A percentile compares a stretch with the other conserved stretches of the same genome.
Evolutionary conservation across 2,329 filamentous ascomycete species (phyloP).

Genomic region (Cercospora sojina): DNA sequence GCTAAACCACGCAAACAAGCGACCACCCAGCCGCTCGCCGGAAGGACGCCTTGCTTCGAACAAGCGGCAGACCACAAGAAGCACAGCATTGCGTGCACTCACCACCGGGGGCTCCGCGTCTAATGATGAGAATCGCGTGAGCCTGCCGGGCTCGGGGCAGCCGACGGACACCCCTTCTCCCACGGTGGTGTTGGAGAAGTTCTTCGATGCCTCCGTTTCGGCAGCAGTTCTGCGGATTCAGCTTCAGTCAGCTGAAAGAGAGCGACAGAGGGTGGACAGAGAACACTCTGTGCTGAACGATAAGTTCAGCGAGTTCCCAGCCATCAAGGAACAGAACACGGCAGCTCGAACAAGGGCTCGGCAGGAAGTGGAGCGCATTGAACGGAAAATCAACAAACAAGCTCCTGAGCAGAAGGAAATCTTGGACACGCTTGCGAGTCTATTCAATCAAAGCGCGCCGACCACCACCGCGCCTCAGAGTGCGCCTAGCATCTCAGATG

Average conservation of each 20-base stretch:
- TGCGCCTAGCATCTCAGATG: background rate
- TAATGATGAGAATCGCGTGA: background rate
- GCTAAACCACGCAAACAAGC: background rate
- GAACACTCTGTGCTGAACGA: constrained; percentile 2
- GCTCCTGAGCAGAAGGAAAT: background rate
- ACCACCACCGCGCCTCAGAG: background rate
- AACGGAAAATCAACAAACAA: constrained; percentile 1
- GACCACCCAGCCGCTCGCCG: constrained; percentile 8
- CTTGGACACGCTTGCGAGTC: background rate
- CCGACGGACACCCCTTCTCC: background rate
- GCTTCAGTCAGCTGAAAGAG: background rate
- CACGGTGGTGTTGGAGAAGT: background rate
- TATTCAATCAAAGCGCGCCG: background rate
- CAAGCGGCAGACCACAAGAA: constrained; percentile 6
- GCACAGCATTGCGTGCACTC: background rate
- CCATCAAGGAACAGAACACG: constrained; percentile 18
- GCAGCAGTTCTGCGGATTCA: constrained; percentile 2
- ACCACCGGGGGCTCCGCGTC: background rate
- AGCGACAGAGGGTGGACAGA: background rate
- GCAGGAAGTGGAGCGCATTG: constrained; percentile 1
- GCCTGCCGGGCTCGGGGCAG: background rate
- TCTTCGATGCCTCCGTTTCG: constrained; percentile 2
- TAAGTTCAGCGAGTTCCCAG: constrained; percentile 12
- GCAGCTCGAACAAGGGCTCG: background rate
- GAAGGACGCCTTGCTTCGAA: constrained; percentile 1